phyloP scores from a whole-genome alignment of 495 filamentous ascomycete species.

The Trypethelium eluteriae region DNA sequence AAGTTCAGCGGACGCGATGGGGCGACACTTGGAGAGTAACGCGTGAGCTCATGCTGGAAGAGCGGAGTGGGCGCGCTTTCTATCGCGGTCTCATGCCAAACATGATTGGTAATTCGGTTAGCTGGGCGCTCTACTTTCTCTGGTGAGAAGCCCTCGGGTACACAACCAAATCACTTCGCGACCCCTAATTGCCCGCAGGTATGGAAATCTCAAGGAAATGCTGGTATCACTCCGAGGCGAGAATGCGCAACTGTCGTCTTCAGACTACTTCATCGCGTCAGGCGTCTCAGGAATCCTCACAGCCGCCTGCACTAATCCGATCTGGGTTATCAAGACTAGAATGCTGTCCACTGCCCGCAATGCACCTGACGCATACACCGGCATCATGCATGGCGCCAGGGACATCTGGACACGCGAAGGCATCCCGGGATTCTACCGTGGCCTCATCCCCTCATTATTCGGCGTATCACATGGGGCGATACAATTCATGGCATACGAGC shows the following conservation, averaged over 20 bases:
- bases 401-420: constrained; percentile 64
- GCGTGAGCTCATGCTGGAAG: constrained; percentile 47
- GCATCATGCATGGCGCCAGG: constrained; percentile 57
- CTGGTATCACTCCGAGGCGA: constrained; percentile 27
- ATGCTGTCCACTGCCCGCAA: constrained; percentile 78
- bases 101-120: constrained; percentile 77
- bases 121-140: constrained; percentile 89
- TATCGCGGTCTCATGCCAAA: constrained; percentile 90
- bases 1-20: constrained; percentile 32
- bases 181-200: constrained; percentile 30
- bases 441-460: constrained; percentile 71
- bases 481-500: constrained; percentile 94
- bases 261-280: constrained; percentile 78
- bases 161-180: not conserved
- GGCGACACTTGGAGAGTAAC: constrained; percentile 51
- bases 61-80: constrained; percentile 57
- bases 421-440: constrained; percentile 69
- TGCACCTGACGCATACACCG: constrained; percentile 72
- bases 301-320: constrained; percentile 80
- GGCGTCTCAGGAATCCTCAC: constrained; percentile 63
- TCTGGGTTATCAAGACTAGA: constrained; percentile 98
- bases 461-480: constrained; percentile 93
- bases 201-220: constrained; percentile 50
- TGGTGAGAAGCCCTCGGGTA: constrained; percentile 30
- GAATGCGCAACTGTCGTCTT: constrained; percentile 46